Evolutionary conservation across 768 basidiomycete species (phyloP).

Genomic region (Hysterangium stoloniferum): DNA sequence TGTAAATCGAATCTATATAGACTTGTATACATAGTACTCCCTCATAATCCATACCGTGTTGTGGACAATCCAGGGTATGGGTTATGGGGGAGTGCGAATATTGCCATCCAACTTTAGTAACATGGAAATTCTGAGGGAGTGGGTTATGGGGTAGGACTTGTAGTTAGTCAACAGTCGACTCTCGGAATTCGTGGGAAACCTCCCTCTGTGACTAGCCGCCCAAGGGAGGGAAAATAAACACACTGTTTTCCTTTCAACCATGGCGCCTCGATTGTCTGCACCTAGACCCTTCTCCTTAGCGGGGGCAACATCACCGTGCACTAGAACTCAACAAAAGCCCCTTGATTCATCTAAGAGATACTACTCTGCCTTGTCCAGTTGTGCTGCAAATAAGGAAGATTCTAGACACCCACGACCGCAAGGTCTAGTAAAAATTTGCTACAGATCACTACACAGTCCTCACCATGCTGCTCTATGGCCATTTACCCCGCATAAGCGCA

Average conservation of each 20-base stretch:
- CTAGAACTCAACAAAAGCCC: neutral
- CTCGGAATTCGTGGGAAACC: neutral
- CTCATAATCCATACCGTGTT: no score
- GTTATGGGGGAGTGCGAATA: no score
- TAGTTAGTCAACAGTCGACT: no score
- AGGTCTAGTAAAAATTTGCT: neutral
- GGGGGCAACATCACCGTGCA: neutral
- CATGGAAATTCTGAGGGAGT: no score
- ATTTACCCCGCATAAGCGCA: slow-evolving; percentile 39
- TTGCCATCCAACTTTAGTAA: no score
- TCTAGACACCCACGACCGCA: no score
- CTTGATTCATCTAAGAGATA: neutral
- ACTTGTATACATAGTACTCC: no score
- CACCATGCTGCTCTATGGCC: neutral
- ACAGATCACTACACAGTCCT: neutral
- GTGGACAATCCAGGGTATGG: no score
- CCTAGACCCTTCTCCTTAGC: slow-evolving; percentile 8
- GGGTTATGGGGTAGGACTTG: no score
- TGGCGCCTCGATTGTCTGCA: slow-evolving; percentile 7
- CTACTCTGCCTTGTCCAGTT: slow-evolving; percentile 1
- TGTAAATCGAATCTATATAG: no score
- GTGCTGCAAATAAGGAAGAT: neutral
- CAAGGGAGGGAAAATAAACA: neutral
- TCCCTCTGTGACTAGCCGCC: neutral
- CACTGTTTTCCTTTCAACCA: neutral